Evolutionary conservation across 2,329 filamentous ascomycete genomes (phyloP), one percentile per base, ranked within the genome.

Genomic region (Emericellopsis atlantica): DNA sequence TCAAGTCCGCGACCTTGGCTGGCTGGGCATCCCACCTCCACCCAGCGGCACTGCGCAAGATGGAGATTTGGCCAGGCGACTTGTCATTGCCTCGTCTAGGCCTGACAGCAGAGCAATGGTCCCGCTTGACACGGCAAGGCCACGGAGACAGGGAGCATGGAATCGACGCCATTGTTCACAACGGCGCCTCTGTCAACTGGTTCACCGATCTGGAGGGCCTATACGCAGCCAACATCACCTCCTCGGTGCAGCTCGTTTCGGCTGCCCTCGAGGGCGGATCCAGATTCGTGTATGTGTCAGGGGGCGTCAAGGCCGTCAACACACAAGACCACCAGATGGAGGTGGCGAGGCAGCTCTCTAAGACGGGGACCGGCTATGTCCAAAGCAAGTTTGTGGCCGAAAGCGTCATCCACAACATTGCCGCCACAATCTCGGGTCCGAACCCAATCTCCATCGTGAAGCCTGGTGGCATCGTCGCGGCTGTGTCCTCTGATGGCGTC

Each of bases 131-230:
- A 5, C 18, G 18, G 18, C 18, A 21, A 21, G 18, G 3, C 18
- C 26, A 9, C 26, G 26, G 9, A 3, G 12, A 12, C 26, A 14
- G 10, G n/a, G 6, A 29, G 26, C 8, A 29, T 7, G 69, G 78
- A 32, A 80, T 81, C 1, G 84, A 93, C 52, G 71, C 79, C 2
- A 67, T 87, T 7, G 73, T 87, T 31, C 82, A 95, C 65, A 95
- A 95, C 53, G 89, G 86, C 36, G 85, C 86, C 14, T 66, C 70
- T 32, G 79, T 84, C 9, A 81, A 93, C 55, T 94, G 86, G 87
- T 78, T 93, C 18, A 29, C 71, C 79, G 50, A 78, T 75, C 6
- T 95, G 94, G 71, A 76, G 9, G 74, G 76, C 36, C 70, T 95
- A 48, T 76, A 74, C 51, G 67, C 74, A 1, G 70, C 82, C 39